Percentiles rank a stretch among this genome's conserved stretches.
These are phyloP conservation scores for Planoprotostelium fungivorum DNA, from an alignment of 78 protist genomes.

Conservation along the genomic window DNA sequence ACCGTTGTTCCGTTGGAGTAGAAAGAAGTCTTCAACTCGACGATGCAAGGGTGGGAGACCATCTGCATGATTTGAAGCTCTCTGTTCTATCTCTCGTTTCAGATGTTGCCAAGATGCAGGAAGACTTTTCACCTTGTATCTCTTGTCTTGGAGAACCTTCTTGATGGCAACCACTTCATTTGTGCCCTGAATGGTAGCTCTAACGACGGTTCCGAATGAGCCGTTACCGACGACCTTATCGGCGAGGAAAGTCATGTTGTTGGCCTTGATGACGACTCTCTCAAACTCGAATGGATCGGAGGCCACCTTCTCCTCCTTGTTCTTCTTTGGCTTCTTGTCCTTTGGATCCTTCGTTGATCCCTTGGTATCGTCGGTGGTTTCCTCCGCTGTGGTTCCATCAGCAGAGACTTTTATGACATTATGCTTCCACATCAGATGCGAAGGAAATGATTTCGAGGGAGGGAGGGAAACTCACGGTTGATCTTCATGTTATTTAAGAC, in stretches of 20 bases:
- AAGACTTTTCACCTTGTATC: slow-evolving; percentile 92
- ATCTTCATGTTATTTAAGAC: background rate
- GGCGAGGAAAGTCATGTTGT: slow-evolving; percentile 62
- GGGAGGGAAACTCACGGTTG: background rate
- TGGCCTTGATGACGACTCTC: slow-evolving; percentile 52
- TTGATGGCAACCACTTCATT: slow-evolving; percentile 96
- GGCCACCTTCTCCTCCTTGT: background rate
- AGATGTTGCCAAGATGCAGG: background rate
- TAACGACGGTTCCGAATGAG: slow-evolving; percentile 97
- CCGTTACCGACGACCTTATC: slow-evolving; percentile 94
- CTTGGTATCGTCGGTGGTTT: background rate
- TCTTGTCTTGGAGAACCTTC: slow-evolving; percentile 95
- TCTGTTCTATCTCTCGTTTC: slow-evolving; percentile 75
- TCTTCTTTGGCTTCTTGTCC: background rate
- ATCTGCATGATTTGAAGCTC: slow-evolving; percentile 97
- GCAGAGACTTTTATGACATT: too few relatives aligned
- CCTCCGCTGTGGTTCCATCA: slow-evolving; percentile 1
- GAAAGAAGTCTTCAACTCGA: slow-evolving; percentile 84
- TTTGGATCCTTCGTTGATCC: slow-evolving; percentile 8
- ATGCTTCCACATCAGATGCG: too few relatives aligned
- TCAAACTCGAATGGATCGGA: slow-evolving; percentile 24
- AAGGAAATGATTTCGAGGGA: background rate
- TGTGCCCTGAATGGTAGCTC: slow-evolving; percentile 72
- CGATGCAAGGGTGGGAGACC: slow-evolving; percentile 90
- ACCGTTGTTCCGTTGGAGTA: slow-evolving; percentile 83